Percentiles rank a stretch among this genome's conserved stretches.
phyloP scores from a whole-genome alignment of 2,329 filamentous ascomycete genomes.

The Talaromyces rugulosus region DNA sequence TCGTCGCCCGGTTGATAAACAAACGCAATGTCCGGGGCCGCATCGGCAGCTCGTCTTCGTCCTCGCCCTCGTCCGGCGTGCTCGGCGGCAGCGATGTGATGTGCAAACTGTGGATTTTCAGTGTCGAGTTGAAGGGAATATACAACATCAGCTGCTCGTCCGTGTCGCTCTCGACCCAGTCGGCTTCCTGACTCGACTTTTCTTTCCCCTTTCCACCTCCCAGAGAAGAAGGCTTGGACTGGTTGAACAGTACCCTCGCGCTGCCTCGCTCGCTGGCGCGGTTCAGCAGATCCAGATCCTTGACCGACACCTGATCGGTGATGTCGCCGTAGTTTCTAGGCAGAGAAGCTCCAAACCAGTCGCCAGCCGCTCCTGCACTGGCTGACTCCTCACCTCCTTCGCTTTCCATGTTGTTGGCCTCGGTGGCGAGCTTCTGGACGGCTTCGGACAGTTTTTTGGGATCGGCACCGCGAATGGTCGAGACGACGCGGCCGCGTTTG shows the following conservation, averaged over 20 bases:
- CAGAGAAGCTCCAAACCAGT: conserved; percentile 70
- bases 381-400: conserved; percentile 39
- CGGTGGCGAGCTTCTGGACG: conserved; percentile 65
- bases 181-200: conserved; percentile 55
- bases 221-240: conserved; percentile 61
- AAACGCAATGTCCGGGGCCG: conserved; percentile 79
- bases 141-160: conserved; percentile 95
- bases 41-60: conserved; percentile 71
- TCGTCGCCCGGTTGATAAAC: conserved; percentile 83
- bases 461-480: conserved; percentile 72
- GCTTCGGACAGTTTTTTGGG: conserved; percentile 64
- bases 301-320: conserved; percentile 73
- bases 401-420: conserved; percentile 51
- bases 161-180: conserved; percentile 95
- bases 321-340: conserved; percentile 81
- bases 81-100: conserved; percentile 72
- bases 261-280: conserved; percentile 71
- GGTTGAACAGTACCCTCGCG: conserved; percentile 70
- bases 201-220: conserved; percentile 26
- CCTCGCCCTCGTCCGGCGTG: conserved; percentile 46
- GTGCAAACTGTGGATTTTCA: conserved; percentile 84
- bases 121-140: conserved; percentile 77
- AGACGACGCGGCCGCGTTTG: conserved; percentile 63
- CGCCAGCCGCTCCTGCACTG: conserved; percentile 37
- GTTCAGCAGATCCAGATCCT: conserved; percentile 82